These are phyloP conservation scores for Xylaria sp. DNA, from an alignment of 2,329 filamentous ascomycete genomes.

Conservation along the genomic window DNA sequence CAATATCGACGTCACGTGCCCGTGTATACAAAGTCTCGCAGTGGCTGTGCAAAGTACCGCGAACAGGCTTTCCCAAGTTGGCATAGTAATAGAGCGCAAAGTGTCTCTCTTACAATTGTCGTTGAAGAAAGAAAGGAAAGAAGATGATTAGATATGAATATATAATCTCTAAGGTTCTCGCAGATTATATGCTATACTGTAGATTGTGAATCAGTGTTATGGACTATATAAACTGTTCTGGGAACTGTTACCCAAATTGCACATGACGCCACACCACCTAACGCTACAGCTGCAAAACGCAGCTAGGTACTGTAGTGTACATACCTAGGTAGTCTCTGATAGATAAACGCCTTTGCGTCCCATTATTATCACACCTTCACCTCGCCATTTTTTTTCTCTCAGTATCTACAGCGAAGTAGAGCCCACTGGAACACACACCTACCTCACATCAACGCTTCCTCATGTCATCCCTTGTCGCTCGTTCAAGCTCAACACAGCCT, in stretches of 20 bases:
- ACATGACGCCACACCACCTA: slow-evolving; percentile 20
- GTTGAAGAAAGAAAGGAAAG: background rate
- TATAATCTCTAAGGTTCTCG: background rate
- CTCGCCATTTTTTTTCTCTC: background rate
- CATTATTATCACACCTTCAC: slow-evolving; percentile 1
- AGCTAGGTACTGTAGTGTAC: background rate
- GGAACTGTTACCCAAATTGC: background rate
- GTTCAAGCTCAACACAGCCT: slow-evolving; percentile 25
- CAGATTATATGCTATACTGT: too few relatives aligned
- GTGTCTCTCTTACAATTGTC: background rate
- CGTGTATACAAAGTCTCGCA: background rate
- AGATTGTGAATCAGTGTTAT: too few relatives aligned
- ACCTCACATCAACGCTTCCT: slow-evolving; percentile 16
- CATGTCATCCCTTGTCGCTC: slow-evolving; percentile 25
- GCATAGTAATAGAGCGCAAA: background rate
- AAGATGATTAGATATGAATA: background rate
- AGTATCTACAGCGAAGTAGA: background rate
- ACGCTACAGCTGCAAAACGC: background rate
- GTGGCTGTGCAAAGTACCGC: slow-evolving; percentile 32
- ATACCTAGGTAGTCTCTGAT: background rate
- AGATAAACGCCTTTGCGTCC: slow-evolving; percentile 13
- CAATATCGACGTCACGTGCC: slow-evolving; percentile 25
- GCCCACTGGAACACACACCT: background rate
- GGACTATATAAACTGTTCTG: too few relatives aligned
- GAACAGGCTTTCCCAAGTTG: background rate